phyloP scores from a whole-genome alignment of 108 stramenopile genomes.

The Cyclostephanos invisitatus region DNA sequence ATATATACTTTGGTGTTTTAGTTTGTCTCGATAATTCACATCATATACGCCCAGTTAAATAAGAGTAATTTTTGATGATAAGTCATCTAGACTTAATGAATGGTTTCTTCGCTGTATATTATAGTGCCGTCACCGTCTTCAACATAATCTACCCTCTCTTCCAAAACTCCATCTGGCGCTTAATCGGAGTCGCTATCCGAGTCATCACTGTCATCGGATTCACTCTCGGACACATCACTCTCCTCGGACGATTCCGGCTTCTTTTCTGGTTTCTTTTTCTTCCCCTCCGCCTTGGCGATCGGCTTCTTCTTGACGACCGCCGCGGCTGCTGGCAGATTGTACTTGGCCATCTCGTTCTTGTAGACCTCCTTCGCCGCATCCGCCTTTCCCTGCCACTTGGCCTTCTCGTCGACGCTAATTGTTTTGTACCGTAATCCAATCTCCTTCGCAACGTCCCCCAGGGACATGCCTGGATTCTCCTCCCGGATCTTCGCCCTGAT shows the following conservation, averaged over 20 bases:
- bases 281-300: constrained; percentile 22
- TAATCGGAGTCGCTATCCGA: constrained; percentile 27
- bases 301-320: constrained; percentile 13
- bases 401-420: constrained; percentile 57
- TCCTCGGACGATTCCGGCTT: constrained; percentile 29
- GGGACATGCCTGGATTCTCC: constrained; percentile 66
- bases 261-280: constrained; percentile 43
- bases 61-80: too few species aligned
- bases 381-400: constrained; percentile 66
- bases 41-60: too few species aligned
- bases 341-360: constrained; percentile 50
- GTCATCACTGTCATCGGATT: constrained; percentile 40
- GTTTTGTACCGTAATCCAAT: constrained; percentile 62
- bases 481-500: constrained; percentile 65
- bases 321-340: constrained; percentile 19
- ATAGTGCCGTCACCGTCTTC: background rate
- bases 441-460: constrained; percentile 60
- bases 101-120: too few species aligned
- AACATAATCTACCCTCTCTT: background rate
- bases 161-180: background rate
- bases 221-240: constrained; percentile 1
- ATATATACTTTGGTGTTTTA: background rate
- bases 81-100: background rate
- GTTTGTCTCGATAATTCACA: background rate
- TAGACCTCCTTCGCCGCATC: constrained; percentile 71